These are phyloP conservation scores for Ramaria sp. DNA, from an alignment of 768 basidiomycete genomes.

Conservation along the genomic window DNA sequence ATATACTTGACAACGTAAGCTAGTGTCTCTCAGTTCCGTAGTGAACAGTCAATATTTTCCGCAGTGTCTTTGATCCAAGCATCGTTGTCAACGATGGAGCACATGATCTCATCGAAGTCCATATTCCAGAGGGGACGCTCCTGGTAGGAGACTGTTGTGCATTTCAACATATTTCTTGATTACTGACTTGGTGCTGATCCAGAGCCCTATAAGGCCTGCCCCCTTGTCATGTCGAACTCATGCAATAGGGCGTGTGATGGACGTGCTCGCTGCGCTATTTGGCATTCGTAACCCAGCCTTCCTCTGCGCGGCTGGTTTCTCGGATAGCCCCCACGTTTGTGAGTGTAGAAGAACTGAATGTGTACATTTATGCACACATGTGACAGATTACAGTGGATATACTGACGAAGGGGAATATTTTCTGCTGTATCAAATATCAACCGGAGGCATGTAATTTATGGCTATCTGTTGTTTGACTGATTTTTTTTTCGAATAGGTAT, in stretches of 20 bases:
- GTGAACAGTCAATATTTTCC: constrained; percentile 14
- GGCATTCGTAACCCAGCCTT: constrained; percentile 19
- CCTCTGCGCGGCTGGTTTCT: constrained; percentile 19
- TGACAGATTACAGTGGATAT: constrained; percentile 18
- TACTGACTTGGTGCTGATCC: neutral
- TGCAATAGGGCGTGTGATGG: constrained; percentile 20
- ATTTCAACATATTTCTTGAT: neutral
- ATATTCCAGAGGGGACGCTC: constrained; percentile 20
- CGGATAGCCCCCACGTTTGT: constrained; percentile 20
- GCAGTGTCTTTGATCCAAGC: constrained; percentile 21
- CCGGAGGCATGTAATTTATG: constrained; percentile 13
- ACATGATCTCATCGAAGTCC: constrained; percentile 18
- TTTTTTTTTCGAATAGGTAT: constrained; percentile 1
- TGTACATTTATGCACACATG: neutral
- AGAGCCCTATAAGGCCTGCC: constrained; percentile 20
- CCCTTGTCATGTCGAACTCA: constrained; percentile 22
- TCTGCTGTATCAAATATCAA: constrained; percentile 23
- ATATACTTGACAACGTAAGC: constrained; percentile 1
- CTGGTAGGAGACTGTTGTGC: constrained; percentile 2
- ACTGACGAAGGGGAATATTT: constrained; percentile 19
- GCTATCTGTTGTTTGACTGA: neutral
- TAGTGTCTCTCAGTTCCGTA: neutral
- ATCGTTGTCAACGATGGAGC: constrained; percentile 22
- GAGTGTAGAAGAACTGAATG: neutral
- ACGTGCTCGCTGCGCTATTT: constrained; percentile 20